phyloP scores from a whole-genome alignment of 2,329 filamentous ascomycete genomes.

The Ascosphaera acerosa region DNA sequence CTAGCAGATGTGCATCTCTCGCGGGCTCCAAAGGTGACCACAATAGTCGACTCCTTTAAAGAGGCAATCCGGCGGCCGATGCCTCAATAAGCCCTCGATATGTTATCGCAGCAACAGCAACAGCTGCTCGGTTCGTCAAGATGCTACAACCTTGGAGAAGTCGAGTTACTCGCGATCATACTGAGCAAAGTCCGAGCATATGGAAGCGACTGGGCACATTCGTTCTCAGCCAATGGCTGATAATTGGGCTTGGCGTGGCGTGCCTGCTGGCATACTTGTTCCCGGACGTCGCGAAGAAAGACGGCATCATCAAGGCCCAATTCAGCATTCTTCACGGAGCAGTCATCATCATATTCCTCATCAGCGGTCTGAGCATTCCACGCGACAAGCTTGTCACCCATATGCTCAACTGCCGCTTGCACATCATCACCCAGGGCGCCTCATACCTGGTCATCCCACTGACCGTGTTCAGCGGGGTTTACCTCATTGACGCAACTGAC shows the following conservation, averaged over 20 bases:
- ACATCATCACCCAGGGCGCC: conserved; percentile 39
- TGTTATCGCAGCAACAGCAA: too few relatives aligned
- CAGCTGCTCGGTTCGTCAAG: too few relatives aligned
- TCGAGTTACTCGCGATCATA: too few relatives aligned
- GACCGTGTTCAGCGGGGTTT: conserved; percentile 31
- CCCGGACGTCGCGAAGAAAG: conserved; percentile 24
- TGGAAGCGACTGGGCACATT: conserved; percentile 9
- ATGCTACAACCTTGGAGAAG: too few relatives aligned
- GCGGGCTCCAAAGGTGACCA: too few relatives aligned
- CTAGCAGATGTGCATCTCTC: not conserved
- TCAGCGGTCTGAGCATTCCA: conserved; percentile 43
- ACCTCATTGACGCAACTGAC: conserved; percentile 24
- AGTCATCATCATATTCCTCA: conserved; percentile 43
- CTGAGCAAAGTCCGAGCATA: too few relatives aligned
- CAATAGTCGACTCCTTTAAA: too few relatives aligned
- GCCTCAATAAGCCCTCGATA: too few relatives aligned
- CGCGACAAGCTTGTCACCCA: conserved; percentile 35
- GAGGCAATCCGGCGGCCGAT: too few relatives aligned
- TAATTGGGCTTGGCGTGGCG: conserved; percentile 32
- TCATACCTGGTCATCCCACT: conserved; percentile 41
- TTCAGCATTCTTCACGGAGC: conserved; percentile 37
- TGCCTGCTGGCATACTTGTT: conserved; percentile 29
- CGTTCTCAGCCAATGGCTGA: conserved; percentile 34
- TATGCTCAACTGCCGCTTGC: conserved; percentile 39
- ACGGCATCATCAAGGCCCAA: conserved; percentile 15